Evolutionary conservation across 352 stramenopile genomes (phyloP), one percentile per base, ranked within the genome.

Genomic region (Globisporangium splendens): DNA sequence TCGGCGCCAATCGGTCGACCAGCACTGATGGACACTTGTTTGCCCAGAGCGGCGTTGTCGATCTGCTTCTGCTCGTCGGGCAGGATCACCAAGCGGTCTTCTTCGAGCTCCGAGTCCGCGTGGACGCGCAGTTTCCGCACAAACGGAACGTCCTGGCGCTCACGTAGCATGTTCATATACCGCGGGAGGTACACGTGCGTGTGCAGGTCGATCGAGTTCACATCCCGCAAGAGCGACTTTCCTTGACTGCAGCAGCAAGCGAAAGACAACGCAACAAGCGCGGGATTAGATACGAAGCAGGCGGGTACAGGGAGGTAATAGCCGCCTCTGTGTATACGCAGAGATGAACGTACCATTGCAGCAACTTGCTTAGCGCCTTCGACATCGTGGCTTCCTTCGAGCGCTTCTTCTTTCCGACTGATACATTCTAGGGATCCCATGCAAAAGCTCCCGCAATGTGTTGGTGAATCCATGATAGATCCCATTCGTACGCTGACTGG

Each of bases 181-280:
- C 76, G 66, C 35, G 78, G 78, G 8, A 86, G 61, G 39, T 88
- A 88, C 56, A 87, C 72, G 44, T 88, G 78, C 33, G 78, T 88
- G 64, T 88, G 78, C 48, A 88, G 59, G 60, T 88, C 78, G 42
- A 88, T 62, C 15, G 73, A 49, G 17, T 68, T 56, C 6, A 83
- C 59, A 8, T 83, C 68, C 38, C 61, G 59, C 53, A 83, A 42
- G 28, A 21, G 61, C 39, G 59, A 53, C 59, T 78, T 83, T 52
- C 70, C 62, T 57, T 83, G 73, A 33, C 48, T 72, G 33, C 12
- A n/a, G 6, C 10, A 44, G 39, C 39, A n/a, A n/a, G n/a, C n/a
- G n/a, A n/a, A n/a, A n/a, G n/a, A n/a, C n/a, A n/a, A n/a, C n/a
- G n/a, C n/a, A n/a, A n/a, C n/a, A n/a, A n/a, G n/a, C n/a, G n/a